Evolutionary conservation across 1,284 basidiomycete genomes (phyloP).

Genomic region (Lignosus rhinocerotis): DNA sequence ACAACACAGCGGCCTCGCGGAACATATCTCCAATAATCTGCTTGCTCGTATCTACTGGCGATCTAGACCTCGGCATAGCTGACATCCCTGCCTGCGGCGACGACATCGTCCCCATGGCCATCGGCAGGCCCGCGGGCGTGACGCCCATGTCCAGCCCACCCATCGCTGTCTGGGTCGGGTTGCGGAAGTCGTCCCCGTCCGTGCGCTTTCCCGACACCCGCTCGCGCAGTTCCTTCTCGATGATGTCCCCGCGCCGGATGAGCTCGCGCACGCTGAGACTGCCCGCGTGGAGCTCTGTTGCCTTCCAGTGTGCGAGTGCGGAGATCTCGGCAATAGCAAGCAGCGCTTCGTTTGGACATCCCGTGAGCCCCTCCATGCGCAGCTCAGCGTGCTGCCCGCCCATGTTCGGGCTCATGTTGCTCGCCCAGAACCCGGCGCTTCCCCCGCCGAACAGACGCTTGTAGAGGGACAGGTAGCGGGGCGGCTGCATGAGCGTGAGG

Average conservation of each 20-base stretch:
- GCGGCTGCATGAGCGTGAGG: conserved; percentile 58
- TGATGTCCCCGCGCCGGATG: conserved; percentile 61
- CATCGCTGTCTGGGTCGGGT: conserved; percentile 6
- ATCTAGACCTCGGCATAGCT: conserved; percentile 36
- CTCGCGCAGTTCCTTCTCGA: conserved; percentile 60
- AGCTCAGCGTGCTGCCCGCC: conserved; percentile 36
- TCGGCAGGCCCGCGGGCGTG: conserved; percentile 19
- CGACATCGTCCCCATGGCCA: conserved; percentile 9
- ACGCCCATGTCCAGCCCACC: conserved; percentile 16
- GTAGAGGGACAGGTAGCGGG: conserved; percentile 67
- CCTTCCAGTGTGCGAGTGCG: conserved; percentile 76
- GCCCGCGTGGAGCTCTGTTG: conserved; percentile 55
- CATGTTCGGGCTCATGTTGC: conserved; percentile 35
- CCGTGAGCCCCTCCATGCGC: conserved; percentile 66
- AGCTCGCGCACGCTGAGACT: conserved; percentile 71
- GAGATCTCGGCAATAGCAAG: conserved; percentile 75
- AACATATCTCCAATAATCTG: conserved; percentile 57
- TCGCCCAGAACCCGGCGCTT: conserved; percentile 39
- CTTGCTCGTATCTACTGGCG: conserved; percentile 24
- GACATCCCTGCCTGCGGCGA: conserved; percentile 36
- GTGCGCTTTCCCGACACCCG: conserved; percentile 24
- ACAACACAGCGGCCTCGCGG: conserved; percentile 66
- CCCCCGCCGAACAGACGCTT: conserved; percentile 55
- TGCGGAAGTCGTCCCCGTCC: conserved; percentile 18
- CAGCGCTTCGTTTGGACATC: conserved; percentile 74